Percentiles rank a stretch among this genome's conserved stretches.
These are phyloP conservation scores for Albizia julibrissin DNA, from an alignment of 306 rosid species.

Conservation along the genomic window DNA sequence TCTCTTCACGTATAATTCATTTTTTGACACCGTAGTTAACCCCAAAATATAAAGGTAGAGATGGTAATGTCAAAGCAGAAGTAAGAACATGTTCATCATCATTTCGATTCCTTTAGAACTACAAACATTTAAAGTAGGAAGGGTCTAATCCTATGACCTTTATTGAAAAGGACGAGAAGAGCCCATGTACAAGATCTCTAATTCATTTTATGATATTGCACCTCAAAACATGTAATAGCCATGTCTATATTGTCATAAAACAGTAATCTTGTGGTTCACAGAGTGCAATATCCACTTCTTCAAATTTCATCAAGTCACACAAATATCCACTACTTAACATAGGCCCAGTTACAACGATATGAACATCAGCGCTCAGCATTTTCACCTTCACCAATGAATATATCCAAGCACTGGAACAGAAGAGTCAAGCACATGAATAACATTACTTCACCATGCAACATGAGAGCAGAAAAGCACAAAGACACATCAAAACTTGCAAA, in stretches of 20 bases:
- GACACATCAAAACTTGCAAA: slow-evolving; percentile 16
- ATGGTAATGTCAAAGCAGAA: background rate
- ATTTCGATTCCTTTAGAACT: slow-evolving; percentile 5
- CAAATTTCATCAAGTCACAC: slow-evolving; percentile 22
- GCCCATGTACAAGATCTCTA: slow-evolving; percentile 11
- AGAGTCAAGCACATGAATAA: slow-evolving; percentile 22
- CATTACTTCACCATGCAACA: slow-evolving; percentile 31
- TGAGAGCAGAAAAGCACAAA: slow-evolving; percentile 24
- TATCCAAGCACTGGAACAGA: slow-evolving; percentile 20
- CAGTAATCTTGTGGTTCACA: slow-evolving; percentile 20
- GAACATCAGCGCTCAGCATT: background rate
- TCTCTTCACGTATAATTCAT: background rate
- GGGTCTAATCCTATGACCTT: slow-evolving; percentile 18
- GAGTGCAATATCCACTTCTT: slow-evolving; percentile 12
- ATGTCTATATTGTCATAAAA: slow-evolving; percentile 18
- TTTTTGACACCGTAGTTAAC: background rate
- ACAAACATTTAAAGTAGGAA: slow-evolving; percentile 21
- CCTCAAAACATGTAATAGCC: slow-evolving; percentile 14
- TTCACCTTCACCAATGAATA: slow-evolving; percentile 21
- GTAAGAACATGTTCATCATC: background rate
- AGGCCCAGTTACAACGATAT: slow-evolving; percentile 9
- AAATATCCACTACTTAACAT: slow-evolving; percentile 13
- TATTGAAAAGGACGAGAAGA: slow-evolving; percentile 19
- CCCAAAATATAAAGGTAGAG: background rate
- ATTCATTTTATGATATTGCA: slow-evolving; percentile 15